These are phyloP conservation scores for Penicillium turbatum DNA, from an alignment of 495 filamentous ascomycete species.

Conservation along the genomic window DNA sequence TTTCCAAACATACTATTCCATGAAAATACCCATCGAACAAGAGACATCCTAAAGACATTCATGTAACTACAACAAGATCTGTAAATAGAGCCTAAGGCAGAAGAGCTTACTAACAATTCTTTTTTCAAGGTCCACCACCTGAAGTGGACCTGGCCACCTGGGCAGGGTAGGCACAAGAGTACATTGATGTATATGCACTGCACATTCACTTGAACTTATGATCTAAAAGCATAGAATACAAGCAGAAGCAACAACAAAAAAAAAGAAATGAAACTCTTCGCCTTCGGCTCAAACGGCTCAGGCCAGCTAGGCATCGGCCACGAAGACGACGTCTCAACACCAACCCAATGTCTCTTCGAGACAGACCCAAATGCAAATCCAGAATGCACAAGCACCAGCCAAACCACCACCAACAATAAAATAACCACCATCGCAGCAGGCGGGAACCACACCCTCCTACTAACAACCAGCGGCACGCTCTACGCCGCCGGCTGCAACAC, in stretches of 20 bases:
- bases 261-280: slow-evolving; percentile 53
- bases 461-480: slow-evolving; percentile 52
- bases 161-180: not conserved
- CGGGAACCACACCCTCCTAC: slow-evolving; percentile 81
- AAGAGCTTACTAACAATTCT: not conserved
- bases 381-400: not conserved
- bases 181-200: not conserved
- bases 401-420: slow-evolving; percentile 1
- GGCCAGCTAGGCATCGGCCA: slow-evolving; percentile 82
- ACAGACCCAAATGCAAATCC: not conserved
- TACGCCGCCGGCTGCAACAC: slow-evolving; percentile 60
- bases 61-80: too few relatives aligned
- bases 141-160: too few relatives aligned
- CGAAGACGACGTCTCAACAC: slow-evolving; percentile 64
- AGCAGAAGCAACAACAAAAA: not conserved
- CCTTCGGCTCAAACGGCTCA: slow-evolving; percentile 88
- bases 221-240: too few relatives aligned
- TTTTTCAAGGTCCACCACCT: too few relatives aligned
- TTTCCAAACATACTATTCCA: too few relatives aligned
- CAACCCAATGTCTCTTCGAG: slow-evolving; percentile 55
- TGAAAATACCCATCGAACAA: too few relatives aligned
- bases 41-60: too few relatives aligned
- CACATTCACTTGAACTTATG: not conserved
- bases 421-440: slow-evolving; percentile 58
- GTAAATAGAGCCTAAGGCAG: slow-evolving; percentile 2